Evolutionary conservation across 2,329 filamentous ascomycete genomes (phyloP).

Genomic region (Bipolaris sorokiniana): DNA sequence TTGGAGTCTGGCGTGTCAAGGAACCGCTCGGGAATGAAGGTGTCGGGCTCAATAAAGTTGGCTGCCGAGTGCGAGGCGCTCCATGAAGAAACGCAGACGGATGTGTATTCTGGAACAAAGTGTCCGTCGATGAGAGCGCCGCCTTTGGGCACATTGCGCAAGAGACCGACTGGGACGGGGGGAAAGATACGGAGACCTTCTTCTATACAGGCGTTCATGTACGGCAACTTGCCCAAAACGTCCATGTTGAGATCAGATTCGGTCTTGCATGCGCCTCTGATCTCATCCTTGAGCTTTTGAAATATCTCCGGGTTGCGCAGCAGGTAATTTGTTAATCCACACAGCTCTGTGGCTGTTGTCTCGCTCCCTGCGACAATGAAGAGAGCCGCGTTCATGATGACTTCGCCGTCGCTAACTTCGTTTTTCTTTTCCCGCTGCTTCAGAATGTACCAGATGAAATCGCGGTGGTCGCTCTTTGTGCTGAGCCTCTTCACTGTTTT

Average conservation of each 20-base stretch:
- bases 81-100: conserved; percentile 37
- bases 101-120: conserved; percentile 43
- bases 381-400: conserved; percentile 42
- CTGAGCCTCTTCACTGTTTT: conserved; percentile 39
- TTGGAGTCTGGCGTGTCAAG: conserved; percentile 30
- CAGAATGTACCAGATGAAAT: conserved; percentile 47
- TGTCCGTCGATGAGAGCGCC: conserved; percentile 49
- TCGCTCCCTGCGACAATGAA: conserved; percentile 46
- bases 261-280: conserved; percentile 33
- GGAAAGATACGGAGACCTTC: conserved; percentile 57
- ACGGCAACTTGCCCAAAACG: conserved; percentile 40
- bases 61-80: conserved; percentile 35
- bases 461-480: conserved; percentile 40
- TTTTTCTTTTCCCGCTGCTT: conserved; percentile 44
- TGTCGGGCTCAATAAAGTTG: conserved; percentile 44
- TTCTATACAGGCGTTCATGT: conserved; percentile 55
- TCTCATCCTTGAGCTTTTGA: conserved; percentile 33
- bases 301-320: conserved; percentile 35
- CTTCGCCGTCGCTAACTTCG: conserved; percentile 41
- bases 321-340: conserved; percentile 40
- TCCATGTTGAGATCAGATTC: conserved; percentile 46
- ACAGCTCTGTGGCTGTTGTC: conserved; percentile 44
- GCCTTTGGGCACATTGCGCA: conserved; percentile 44
- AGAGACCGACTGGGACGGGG: conserved; percentile 52
- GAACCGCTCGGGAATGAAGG: conserved; percentile 47